Evolutionary conservation across 768 basidiomycete species (phyloP), one percentile per base, ranked within the genome.

Genomic region (Collybiopsis confluens): DNA sequence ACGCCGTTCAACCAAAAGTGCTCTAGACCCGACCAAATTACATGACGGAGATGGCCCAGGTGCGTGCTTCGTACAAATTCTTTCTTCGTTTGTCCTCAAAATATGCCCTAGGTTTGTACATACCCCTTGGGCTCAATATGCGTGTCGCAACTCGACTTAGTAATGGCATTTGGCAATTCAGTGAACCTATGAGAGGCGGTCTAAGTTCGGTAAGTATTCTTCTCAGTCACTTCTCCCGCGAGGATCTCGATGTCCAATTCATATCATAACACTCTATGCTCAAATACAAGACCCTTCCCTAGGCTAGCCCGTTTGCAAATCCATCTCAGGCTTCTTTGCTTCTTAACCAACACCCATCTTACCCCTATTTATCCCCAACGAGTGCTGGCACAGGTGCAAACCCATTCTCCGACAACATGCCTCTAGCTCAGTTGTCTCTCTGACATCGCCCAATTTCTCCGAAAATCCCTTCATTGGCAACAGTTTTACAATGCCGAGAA

Each of bases 91-190:
- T 33, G 5, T 33, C 13, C n/a, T n/a, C n/a, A n/a, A n/a, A n/a
- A n/a, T n/a, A n/a, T n/a, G n/a, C 20, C 45, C 26, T 16, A 46
- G 45, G 45, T 46, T 46, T 13, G 45, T 46, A 30, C 45, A 46
- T 46, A 46, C 45, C 4, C 45, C 45, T 7, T 26, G 45, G 11
- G n/a, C 45, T n/a, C 27, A 46, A 46, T 46, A 46, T 46, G 45
- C 24, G 45, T 28, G 33, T 46, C 28, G 45, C 45, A 18, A 46
- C 45, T 5, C 27, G 45, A 11, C 45, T 46, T 28, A 46, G 45
- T 15, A 46, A 46, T 33, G 45, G 45, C 13, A 28, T 46, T 3
- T 46, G 45, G 45, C 45, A 46, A 28, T 46, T 46, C 27, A 46
- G 45, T 27, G 45, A 46, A 28, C 45, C 45, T 3, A 28, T 46